Evolutionary conservation across 2,329 filamentous ascomycete species (phyloP), one percentile per base, ranked within the genome.

Genomic region (Neonectria ditissima): DNA sequence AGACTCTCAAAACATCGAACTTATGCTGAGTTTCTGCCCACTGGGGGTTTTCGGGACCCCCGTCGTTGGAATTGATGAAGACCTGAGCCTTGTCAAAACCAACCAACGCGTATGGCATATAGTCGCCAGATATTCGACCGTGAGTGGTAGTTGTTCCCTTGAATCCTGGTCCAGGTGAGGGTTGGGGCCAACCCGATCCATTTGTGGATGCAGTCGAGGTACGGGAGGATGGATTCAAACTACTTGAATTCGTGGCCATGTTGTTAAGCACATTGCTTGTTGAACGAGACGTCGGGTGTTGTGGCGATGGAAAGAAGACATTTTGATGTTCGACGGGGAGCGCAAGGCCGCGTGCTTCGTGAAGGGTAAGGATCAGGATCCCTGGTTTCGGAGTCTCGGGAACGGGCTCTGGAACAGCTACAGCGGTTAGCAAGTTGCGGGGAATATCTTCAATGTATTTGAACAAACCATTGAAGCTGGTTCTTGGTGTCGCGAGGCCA

Each of bases 11-110:
- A 65, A 98, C 95, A 83, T 98, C 95, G 79, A 98, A 98, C 81
- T 98, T 98, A 87, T 97, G 98, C 74, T 97, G 93, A 14, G 95
- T 98, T 80, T 94, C 95, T 2, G 94, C 94, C 93, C 95, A 98
- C 0, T 97, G 83, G 0, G 95, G 95, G 77, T 96, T 96, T 79
- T 97, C 93, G 7, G 95, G 94, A 41, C 88, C 94, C 60, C 95
- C 95, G 51, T 94, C 95, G 45, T 97, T 94, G 11, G 95, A 93
- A 80, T 97, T 97, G 80, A 97, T 93, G 77, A 98, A 97, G 57
- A 97, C 93, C 79, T 98, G 95, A 70, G 97, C 90, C 84, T 98
- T 98, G 82, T 98, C 95, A 80, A 97, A 98, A 80, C 98, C 95
- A 63, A 98, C 87, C 22, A 98, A 87, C 39, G 94, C 95, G 76